These are phyloP conservation scores for Takakia lepidozioides DNA, from an alignment of 225 moss, liverwort and hornwort species.

Conservation along the genomic window DNA sequence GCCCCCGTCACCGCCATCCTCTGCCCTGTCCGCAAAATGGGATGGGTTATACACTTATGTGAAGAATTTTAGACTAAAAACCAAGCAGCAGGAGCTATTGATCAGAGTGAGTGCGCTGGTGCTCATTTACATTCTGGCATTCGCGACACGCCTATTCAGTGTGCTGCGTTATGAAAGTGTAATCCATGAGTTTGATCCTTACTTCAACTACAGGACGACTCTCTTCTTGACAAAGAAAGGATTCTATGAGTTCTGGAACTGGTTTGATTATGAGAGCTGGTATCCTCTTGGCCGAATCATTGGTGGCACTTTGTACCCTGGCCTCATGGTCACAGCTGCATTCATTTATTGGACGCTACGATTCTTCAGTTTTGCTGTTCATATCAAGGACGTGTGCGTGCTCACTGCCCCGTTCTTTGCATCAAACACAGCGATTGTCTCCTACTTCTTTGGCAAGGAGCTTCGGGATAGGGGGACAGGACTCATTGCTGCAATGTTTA, in stretches of 20 bases:
- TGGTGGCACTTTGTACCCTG: conserved; percentile 92
- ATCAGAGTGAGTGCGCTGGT: conserved; percentile 66
- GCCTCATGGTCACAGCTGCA: conserved; percentile 98
- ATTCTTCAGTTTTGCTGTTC: conserved; percentile 71
- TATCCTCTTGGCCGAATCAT: conserved; percentile 96
- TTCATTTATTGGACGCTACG: conserved; percentile 76
- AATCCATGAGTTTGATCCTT: conserved; percentile 99
- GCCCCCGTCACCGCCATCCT: neutral
- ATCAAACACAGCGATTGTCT: conserved; percentile 88
- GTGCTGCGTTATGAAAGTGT: conserved; percentile 93
- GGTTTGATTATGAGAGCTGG: conserved; percentile 99
- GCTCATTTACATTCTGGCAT: conserved; percentile 85
- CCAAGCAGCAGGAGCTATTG: conserved; percentile 92
- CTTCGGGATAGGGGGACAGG: conserved; percentile 86
- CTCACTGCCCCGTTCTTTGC: conserved; percentile 97
- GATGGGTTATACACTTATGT: conserved; percentile 16
- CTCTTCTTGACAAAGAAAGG: conserved; percentile 89
- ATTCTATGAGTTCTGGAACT: conserved; percentile 99
- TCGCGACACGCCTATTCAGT: conserved; percentile 90
- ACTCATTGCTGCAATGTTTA: conserved; percentile 76
- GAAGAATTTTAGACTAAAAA: conserved; percentile 71
- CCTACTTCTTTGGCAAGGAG: conserved; percentile 95
- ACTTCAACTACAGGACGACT: conserved; percentile 98
- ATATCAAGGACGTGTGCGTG: conserved; percentile 95
- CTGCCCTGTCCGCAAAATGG: conserved; percentile 10